A percentile compares a stretch with the other conserved stretches of the same genome.
These are phyloP conservation scores for Nepenthes alata DNA, from an alignment of 179 eudicot species.

Conservation along the genomic window DNA sequence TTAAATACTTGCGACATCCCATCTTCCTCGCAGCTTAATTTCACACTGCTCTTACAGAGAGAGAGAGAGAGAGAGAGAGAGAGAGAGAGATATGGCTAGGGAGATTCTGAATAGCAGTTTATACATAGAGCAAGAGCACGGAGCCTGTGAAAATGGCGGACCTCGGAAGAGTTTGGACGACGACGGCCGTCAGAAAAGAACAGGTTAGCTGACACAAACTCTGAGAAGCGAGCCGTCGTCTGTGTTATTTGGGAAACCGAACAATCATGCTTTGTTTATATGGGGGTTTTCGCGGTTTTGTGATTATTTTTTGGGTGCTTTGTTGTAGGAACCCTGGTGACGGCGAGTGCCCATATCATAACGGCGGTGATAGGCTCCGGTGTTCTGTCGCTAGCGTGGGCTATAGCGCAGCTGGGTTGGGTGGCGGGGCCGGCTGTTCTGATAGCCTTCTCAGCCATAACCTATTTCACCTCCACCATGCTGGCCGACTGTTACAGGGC, in stretches of 20 bases:
- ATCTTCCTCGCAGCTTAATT: too few species aligned
- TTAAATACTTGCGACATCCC: too few species aligned
- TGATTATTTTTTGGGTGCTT: too few species aligned
- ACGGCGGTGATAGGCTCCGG: constrained; percentile 79
- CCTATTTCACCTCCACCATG: constrained; percentile 55
- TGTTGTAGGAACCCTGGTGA: constrained; percentile 34
- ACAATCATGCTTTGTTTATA: too few species aligned
- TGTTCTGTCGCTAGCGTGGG: constrained; percentile 65
- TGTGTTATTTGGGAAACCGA: too few species aligned
- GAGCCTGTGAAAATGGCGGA: too few species aligned
- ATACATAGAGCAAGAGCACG: neutral
- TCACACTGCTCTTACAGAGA: too few species aligned
- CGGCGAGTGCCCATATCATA: constrained; percentile 64
- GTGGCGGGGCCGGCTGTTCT: constrained; percentile 46
- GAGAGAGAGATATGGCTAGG: too few species aligned
- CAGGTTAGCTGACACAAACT: constrained; percentile 13
- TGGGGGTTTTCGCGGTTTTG: too few species aligned
- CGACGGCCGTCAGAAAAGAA: constrained; percentile 30
- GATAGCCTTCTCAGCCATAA: constrained; percentile 37
- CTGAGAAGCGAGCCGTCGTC: neutral
- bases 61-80: too few species aligned
- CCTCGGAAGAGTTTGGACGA: constrained; percentile 15
- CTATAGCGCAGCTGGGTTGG: constrained; percentile 69
- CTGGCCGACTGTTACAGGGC: constrained; percentile 56
- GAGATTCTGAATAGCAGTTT: too few species aligned